Conservation (phyloP, 2,329 filamentous ascomycete genomes). For the Venturia effusa region DNA sequence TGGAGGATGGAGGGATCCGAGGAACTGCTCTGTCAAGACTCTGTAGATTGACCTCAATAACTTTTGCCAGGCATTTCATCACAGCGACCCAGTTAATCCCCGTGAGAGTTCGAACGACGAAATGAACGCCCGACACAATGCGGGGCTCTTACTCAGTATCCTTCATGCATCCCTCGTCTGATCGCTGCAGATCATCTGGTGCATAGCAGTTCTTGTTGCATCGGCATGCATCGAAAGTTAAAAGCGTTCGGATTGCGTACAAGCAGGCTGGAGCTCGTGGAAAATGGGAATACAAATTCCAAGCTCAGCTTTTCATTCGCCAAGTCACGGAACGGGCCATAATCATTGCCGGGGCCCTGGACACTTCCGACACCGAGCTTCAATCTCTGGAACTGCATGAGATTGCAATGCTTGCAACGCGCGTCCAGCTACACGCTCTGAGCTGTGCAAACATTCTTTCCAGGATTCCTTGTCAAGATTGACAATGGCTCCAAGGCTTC, state of each 20-base stretch:
- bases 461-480: neutral
- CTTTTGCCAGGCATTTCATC: neutral
- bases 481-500: neutral
- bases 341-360: neutral
- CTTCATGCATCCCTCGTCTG: neutral
- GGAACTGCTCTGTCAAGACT: neutral
- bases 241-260: neutral
- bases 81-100: neutral
- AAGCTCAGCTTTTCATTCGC: neutral
- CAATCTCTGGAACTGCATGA: neutral
- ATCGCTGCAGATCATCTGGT: neutral
- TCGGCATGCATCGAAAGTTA: neutral
- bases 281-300: neutral
- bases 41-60: neutral
- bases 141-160: neutral
- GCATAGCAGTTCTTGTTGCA: neutral
- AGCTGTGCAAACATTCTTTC: neutral
- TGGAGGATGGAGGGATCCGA: too few relatives aligned
- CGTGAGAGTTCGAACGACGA: neutral
- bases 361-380: neutral
- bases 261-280: neutral
- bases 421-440: neutral
- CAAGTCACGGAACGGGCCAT: neutral
- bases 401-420: neutral
- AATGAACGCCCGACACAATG: neutral